phyloP scores from a whole-genome alignment of 108 stramenopile genomes.

The Hondaea fermentalgiana region DNA sequence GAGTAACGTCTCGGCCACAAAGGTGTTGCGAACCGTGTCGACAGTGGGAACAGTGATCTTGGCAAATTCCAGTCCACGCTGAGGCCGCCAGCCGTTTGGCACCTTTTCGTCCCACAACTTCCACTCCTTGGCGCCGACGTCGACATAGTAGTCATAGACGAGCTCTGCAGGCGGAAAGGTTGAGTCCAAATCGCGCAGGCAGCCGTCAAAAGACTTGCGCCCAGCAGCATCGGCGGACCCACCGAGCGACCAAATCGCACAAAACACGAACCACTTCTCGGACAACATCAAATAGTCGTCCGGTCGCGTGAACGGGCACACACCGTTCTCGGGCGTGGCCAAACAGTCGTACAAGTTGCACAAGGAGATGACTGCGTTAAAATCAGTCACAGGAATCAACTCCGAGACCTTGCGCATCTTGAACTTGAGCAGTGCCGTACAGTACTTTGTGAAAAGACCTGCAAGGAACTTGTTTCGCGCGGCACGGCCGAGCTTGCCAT shows the following conservation, averaged over 20 bases:
- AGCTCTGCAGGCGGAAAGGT: slow-evolving; percentile 51
- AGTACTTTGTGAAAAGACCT: slow-evolving; percentile 49
- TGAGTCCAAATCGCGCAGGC: slow-evolving; percentile 52
- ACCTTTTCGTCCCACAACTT: slow-evolving; percentile 48
- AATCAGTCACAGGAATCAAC: slow-evolving; percentile 49
- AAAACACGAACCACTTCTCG: slow-evolving; percentile 62
- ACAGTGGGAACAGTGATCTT: slow-evolving; percentile 54
- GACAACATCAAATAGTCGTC: slow-evolving; percentile 6
- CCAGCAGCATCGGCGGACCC: slow-evolving; percentile 48
- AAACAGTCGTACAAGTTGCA: slow-evolving; percentile 45
- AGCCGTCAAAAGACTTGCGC: slow-evolving; percentile 35
- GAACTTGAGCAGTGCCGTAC: slow-evolving; percentile 35
- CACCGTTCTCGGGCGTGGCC: slow-evolving; percentile 27
- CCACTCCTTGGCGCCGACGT: slow-evolving; percentile 46
- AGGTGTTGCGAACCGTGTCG: slow-evolving; percentile 46
- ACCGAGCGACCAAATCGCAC: slow-evolving; percentile 49
- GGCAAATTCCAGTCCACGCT: slow-evolving; percentile 38
- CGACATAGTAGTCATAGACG: slow-evolving; percentile 55
- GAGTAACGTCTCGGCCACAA: slow-evolving; percentile 34
- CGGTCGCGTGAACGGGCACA: background rate
- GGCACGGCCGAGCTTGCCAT: background rate
- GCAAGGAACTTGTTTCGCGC: background rate
- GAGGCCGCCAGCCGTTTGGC: slow-evolving; percentile 40
- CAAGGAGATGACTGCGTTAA: slow-evolving; percentile 50
- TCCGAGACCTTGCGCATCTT: slow-evolving; percentile 43